Conservation (phyloP, 2,329 filamentous ascomycete species). For the Passalora sequoiae region DNA sequence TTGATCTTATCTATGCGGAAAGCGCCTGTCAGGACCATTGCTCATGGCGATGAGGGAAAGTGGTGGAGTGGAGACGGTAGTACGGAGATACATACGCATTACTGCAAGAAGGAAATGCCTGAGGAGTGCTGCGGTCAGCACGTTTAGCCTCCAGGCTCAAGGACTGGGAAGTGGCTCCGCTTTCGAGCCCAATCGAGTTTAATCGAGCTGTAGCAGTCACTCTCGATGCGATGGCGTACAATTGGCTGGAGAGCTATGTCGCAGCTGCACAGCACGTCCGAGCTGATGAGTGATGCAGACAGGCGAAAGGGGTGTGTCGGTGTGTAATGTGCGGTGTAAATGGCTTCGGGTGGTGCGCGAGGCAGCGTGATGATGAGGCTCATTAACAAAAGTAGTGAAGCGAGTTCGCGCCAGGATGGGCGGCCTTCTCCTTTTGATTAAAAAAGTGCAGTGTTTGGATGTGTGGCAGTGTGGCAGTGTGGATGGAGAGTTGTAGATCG, state of each 20-base stretch:
- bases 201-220: too few relatives aligned
- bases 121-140: conserved; percentile 3
- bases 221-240: too few relatives aligned
- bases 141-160: background rate
- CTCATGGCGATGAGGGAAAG: background rate
- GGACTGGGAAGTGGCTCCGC: background rate
- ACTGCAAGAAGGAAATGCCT: background rate
- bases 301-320: background rate
- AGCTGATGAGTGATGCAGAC: conserved; percentile 2
- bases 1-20: conserved; percentile 27
- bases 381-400: too few relatives aligned
- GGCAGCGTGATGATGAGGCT: too few relatives aligned
- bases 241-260: background rate
- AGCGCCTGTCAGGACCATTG: conserved; percentile 11
- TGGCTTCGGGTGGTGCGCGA: too few relatives aligned
- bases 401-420: too few relatives aligned
- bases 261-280: too few relatives aligned
- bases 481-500: too few relatives aligned
- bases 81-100: conserved; percentile 10
- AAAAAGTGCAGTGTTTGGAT: too few relatives aligned
- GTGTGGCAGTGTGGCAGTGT: too few relatives aligned
- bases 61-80: background rate
- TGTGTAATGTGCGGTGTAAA: too few relatives aligned
- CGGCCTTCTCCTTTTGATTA: too few relatives aligned
- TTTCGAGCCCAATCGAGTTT: background rate